Percentiles rank a stretch among this genome's conserved stretches.
Evolutionary conservation across 345 rosid genomes (phyloP).

Genomic region (Angophora floribunda): DNA sequence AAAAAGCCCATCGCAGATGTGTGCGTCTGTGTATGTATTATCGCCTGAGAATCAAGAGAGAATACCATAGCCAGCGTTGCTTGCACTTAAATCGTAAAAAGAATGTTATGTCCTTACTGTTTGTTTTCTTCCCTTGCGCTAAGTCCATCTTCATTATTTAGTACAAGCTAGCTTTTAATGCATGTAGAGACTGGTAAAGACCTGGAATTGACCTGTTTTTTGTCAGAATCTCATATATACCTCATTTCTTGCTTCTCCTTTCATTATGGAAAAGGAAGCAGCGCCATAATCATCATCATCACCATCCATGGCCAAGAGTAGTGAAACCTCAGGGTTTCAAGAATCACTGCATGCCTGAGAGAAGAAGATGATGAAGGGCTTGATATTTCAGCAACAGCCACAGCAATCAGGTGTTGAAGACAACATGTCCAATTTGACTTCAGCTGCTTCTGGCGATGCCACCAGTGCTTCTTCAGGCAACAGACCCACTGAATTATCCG

Average conservation of each 20-base stretch:
- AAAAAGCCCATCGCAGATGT: not conserved
- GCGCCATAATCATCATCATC: not conserved
- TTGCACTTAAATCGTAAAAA: not conserved
- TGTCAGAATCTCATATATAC: not conserved
- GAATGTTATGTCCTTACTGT: not conserved
- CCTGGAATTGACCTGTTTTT: not conserved
- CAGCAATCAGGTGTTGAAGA: constrained; percentile 33
- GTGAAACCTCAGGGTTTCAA: not conserved
- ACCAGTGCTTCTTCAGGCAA: constrained; percentile 20
- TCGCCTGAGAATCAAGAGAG: not conserved
- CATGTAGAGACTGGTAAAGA: not conserved
- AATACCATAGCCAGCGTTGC: not conserved
- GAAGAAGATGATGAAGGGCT: constrained; percentile 29
- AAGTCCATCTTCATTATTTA: not conserved
- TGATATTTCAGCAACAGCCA: constrained; percentile 37
- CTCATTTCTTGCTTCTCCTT: not conserved
- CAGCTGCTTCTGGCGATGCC: not conserved
- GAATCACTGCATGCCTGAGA: not conserved
- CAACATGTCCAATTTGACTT: constrained; percentile 89
- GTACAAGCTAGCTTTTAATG: not conserved
- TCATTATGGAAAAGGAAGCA: not conserved
- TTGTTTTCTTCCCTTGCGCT: not conserved
- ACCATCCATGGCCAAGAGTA: not conserved
- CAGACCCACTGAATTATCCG: constrained; percentile 31
- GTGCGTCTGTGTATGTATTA: not conserved